Base-by-base conservation (phyloP, 2,329 filamentous ascomycete genomes). In the Fusarium tanahbumbuense region DNA sequence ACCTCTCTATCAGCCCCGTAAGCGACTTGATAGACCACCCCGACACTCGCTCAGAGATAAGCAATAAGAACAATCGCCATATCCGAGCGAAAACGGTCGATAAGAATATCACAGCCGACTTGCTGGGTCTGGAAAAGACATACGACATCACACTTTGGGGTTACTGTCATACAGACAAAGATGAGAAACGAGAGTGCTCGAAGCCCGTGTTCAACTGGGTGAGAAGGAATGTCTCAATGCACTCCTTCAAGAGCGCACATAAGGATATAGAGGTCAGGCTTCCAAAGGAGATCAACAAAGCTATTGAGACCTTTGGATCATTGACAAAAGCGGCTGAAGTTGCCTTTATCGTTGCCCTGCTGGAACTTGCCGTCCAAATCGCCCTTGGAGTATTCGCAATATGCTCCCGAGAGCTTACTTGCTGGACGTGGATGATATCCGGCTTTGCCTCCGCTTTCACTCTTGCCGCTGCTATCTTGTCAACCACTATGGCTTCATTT, bases 91-190 rank as follows among this genome's bases (percentile, higher is more conserved):
- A 57, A 9, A 32, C 25, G 3, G 5, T 32, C 46, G 46, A 41
- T 15, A 57, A 25, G 11, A 57, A 57, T 8, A 54, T 54, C 2
- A 53, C 46, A 16, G 47, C 32, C 9, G 32, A 30, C 5, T 7
- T 54, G 6, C 47, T 57, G 12, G 47, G 46, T 9, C 55, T 57
- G 8, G 32, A 28, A 7, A n/a, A 25, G 12, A 25, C 13, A 12
- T 57, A 57, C 13, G 47, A 57, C 11, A 41, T 54, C 6, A 57
- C 55, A 15, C 47, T 42, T 5, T 57, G 32, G 55, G 55, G 47
- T 7, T 41, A 54, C 8, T 57, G 55, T n/a, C 16, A 41, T 18
- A 41, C n/a, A 5, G 30, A 16, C 16, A 8, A 12, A 23, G 13
- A 20, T 15, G 9, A 16, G 2, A 53, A 23, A 5, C 32, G 55